phyloP scores from a whole-genome alignment of 257 asterid genomes.

The Rehmannia glutinosa region DNA sequence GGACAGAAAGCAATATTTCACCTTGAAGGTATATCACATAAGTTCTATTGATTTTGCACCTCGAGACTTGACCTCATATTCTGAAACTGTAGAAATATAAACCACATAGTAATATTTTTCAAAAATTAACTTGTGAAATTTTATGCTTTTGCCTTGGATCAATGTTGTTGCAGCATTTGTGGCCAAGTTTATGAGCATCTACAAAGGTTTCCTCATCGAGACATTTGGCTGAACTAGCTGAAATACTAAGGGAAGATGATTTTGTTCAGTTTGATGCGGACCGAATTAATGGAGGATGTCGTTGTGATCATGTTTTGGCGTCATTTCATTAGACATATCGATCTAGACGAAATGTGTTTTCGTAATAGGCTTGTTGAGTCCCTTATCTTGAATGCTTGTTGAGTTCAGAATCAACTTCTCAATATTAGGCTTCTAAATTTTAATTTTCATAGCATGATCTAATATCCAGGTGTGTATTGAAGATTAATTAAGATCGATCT shows the following conservation, averaged over 20 bases:
- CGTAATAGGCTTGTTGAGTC: too few species aligned
- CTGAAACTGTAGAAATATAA: background rate
- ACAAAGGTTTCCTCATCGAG: slow-evolving; percentile 85
- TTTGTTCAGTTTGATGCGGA: background rate
- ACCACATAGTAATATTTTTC: background rate
- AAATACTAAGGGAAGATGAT: background rate
- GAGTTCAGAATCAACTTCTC: background rate
- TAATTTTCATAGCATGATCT: background rate
- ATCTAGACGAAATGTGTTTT: too few species aligned
- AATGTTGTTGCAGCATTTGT: slow-evolving; percentile 76
- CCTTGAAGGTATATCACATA: slow-evolving; percentile 73
- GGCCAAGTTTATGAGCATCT: slow-evolving; percentile 98
- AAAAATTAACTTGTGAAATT: background rate
- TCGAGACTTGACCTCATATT: too few species aligned
- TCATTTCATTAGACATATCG: slow-evolving; percentile 3
- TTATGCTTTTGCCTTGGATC: slow-evolving; percentile 10
- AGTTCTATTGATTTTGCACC: too few species aligned
- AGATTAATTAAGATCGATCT: too few species aligned
- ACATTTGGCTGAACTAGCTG: slow-evolving; percentile 62
- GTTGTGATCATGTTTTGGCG: slow-evolving; percentile 1
- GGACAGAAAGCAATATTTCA: slow-evolving; percentile 99
- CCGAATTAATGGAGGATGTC: background rate
- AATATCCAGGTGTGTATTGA: background rate
- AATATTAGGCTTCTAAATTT: background rate
- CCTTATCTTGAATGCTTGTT: too few species aligned